A percentile compares a stretch with the other conserved stretches of the same genome.
Conservation (phyloP, 108 stramenopile species). For the Fragilariopsis cylindrus region DNA sequence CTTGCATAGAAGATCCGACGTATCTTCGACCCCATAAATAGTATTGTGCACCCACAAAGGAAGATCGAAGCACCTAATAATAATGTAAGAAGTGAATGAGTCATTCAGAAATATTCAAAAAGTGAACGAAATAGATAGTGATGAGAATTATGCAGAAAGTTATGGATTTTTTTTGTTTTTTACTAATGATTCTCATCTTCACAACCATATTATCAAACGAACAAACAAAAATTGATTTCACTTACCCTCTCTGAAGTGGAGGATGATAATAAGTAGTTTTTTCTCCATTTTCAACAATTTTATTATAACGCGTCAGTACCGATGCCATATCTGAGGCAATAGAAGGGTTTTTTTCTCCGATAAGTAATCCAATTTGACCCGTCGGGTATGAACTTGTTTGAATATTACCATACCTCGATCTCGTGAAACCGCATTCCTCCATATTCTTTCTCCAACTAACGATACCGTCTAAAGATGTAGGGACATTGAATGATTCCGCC, state of each 20-base stretch:
- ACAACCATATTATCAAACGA: too few species aligned
- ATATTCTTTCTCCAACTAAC: conserved; percentile 53
- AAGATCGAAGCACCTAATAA: conserved; percentile 64
- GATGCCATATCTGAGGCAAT: conserved; percentile 4
- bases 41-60: conserved; percentile 74
- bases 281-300: conserved; percentile 40
- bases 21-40: conserved; percentile 51
- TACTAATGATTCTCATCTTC: too few species aligned
- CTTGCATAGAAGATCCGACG: conserved; percentile 32
- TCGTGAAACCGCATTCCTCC: conserved; percentile 59
- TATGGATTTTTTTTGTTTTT: background rate
- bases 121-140: background rate
- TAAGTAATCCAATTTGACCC: conserved; percentile 81
- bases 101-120: background rate
- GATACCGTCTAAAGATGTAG: conserved; percentile 65
- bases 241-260: conserved; percentile 52
- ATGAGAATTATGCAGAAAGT: background rate
- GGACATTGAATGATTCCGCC: conserved; percentile 79
- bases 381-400: conserved; percentile 70
- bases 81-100: too few species aligned
- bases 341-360: conserved; percentile 55
- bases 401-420: conserved; percentile 67
- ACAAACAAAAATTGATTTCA: background rate
- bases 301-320: conserved; percentile 28
- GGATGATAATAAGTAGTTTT: conserved; percentile 80